Conservation (phyloP, 139 green algal species). For the Auxenochlorella pyrenoidosa region DNA sequence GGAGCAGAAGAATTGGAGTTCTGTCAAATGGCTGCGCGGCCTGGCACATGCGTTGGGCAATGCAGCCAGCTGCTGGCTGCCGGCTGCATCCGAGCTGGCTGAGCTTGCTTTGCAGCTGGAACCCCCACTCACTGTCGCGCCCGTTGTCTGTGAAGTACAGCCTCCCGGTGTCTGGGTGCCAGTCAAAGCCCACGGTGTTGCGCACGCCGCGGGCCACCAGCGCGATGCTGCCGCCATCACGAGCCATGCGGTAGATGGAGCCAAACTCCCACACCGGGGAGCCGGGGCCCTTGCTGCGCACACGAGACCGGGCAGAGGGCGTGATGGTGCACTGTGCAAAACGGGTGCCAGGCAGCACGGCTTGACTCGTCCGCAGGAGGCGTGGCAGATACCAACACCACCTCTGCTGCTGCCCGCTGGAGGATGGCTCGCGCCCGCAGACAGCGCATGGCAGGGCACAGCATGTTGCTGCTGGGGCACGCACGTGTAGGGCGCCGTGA, state of each 20-base stretch:
- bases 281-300: constrained; percentile 6
- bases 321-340: too few species aligned
- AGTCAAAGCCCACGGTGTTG: constrained; percentile 10
- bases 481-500: neutral
- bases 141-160: constrained; percentile 57
- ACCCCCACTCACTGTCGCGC: constrained; percentile 33
- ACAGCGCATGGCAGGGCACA: too few species aligned
- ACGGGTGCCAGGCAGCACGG: too few species aligned
- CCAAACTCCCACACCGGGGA: neutral
- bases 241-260: neutral
- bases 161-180: constrained; percentile 38
- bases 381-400: too few species aligned
- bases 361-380: too few species aligned
- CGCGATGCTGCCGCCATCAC: constrained; percentile 1
- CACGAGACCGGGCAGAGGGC: neutral
- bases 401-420: too few species aligned
- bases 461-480: neutral
- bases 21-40: too few species aligned
- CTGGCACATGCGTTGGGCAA: too few species aligned
- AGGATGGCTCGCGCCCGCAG: too few species aligned
- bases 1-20: neutral
- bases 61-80: too few species aligned
- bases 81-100: too few species aligned
- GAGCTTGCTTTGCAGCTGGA: too few species aligned
- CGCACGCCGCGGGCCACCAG: neutral